Evolutionary conservation across 2,329 filamentous ascomycete genomes (phyloP).

Genomic region (Xylariomycetidae sp.): DNA sequence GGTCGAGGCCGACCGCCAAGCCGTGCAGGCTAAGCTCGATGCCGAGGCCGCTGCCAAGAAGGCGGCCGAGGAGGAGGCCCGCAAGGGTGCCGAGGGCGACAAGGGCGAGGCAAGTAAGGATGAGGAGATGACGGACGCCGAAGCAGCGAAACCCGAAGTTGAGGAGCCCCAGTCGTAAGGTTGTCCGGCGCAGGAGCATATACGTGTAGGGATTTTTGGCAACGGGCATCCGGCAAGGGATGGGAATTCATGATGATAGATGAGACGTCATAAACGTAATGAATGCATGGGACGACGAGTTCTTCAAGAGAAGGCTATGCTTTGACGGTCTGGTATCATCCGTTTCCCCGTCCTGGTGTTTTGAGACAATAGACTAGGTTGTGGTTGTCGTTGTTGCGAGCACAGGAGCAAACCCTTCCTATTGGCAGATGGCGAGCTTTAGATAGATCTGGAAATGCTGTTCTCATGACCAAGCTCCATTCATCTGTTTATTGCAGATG

Average conservation of each 20-base stretch:
- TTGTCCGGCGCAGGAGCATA: too few species aligned
- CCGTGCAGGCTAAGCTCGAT: slow-evolving; percentile 68
- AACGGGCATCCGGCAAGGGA: slow-evolving; percentile 22
- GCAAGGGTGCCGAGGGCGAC: slow-evolving; percentile 41
- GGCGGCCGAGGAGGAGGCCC: slow-evolving; percentile 37
- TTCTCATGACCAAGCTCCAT: too few species aligned
- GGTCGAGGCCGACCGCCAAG: slow-evolving; percentile 78
- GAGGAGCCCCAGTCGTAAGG: slow-evolving; percentile 36
- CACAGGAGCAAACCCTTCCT: too few species aligned
- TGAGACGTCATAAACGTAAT: slow-evolving; percentile 1
- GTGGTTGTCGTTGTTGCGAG: too few species aligned
- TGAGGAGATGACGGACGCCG: slow-evolving; percentile 59
- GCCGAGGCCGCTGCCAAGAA: slow-evolving; percentile 75
- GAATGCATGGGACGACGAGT: not conserved
- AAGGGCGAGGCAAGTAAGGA: slow-evolving; percentile 46
- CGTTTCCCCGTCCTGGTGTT: too few species aligned
- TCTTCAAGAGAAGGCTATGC: not conserved
- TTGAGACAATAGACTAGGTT: too few species aligned
- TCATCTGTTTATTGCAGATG: too few species aligned
- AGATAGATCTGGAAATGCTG: not conserved
- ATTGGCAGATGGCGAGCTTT: not conserved
- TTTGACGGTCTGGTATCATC: too few species aligned
- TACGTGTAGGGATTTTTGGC: too few species aligned
- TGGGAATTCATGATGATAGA: slow-evolving; percentile 1
- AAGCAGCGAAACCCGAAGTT: slow-evolving; percentile 44